Conservation (phyloP, 371 early-diverging fungal species). For the Capillidium heterosporum region DNA sequence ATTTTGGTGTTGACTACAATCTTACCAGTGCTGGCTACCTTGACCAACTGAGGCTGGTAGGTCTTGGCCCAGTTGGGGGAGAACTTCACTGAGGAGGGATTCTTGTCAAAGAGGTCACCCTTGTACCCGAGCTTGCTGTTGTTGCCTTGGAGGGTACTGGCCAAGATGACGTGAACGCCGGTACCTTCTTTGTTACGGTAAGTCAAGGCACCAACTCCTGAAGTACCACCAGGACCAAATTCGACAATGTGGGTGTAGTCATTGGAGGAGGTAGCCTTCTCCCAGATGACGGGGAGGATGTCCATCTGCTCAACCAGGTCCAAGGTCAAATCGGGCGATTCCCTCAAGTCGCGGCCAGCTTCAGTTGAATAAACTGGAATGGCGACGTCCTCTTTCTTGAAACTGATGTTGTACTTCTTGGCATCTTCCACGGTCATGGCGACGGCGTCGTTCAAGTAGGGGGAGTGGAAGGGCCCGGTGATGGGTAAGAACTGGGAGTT, state of each 20-base stretch:
- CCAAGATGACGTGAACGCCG: constrained; percentile 76
- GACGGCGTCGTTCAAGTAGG: constrained; percentile 45
- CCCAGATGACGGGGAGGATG: constrained; percentile 73
- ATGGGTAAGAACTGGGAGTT: constrained; percentile 74
- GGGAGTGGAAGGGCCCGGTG: constrained; percentile 74
- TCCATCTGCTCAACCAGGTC: constrained; percentile 69
- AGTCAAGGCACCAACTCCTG: constrained; percentile 72
- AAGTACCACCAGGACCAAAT: constrained; percentile 85
- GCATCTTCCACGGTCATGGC: constrained; percentile 45
- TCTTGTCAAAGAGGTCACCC: constrained; percentile 63
- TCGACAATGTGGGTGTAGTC: constrained; percentile 76
- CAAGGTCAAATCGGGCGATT: constrained; percentile 22
- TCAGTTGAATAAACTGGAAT: constrained; percentile 65
- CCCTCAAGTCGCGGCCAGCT: constrained; percentile 28
- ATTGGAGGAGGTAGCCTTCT: constrained; percentile 48
- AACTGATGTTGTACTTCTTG: constrained; percentile 26
- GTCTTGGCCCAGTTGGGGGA: constrained; percentile 80
- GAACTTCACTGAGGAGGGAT: constrained; percentile 57
- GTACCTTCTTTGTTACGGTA: constrained; percentile 89
- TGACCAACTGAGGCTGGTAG: constrained; percentile 59
- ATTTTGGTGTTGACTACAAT: constrained; percentile 79
- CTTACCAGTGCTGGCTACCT: constrained; percentile 38
- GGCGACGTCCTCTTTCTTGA: constrained; percentile 32
- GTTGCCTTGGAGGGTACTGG: constrained; percentile 43
- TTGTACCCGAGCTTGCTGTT: constrained; percentile 61